Base-by-base conservation (phyloP, 1,284 basidiomycete species). In the Leccinum huronense region DNA sequence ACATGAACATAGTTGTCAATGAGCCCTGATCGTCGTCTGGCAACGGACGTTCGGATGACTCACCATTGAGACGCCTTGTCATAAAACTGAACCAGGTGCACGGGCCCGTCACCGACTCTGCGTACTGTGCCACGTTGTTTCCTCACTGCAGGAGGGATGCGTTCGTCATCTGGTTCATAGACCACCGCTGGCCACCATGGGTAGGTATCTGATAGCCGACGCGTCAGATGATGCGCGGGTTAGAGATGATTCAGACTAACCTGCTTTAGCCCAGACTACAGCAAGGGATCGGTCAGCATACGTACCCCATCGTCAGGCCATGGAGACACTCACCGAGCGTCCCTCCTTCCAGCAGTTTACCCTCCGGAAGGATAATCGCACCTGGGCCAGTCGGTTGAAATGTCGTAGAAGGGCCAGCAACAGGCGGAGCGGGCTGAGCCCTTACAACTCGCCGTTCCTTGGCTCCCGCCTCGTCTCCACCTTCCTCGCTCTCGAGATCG, bases 181-280 rank as follows among this genome's bases (percentile, higher is more conserved):
- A 89, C 77, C 1, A 86, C 82, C 23, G 84, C 87, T 48, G 87
- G 87, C 84, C 86, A 89, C 85, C 85, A 89, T 13, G 87, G 87
- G 64, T 79, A 53, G 11, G 51, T 53, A 30, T 53, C 51, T 53
- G 2, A 30, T 30, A 53, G 6, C 3, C 13, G 6, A 51, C 42
- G 23, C 3, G 14, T 75, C 59, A 71, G 63, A 5, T 10, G 5
- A 14, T 13, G 10, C 3, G 16, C n/a, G 5, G 1, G 16, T 14
- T 30, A 13, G 36, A 27, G 53, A 42, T 1, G 8, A 19, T 30
- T 36, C 10, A 5, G 38, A 68, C 73, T 30, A 48, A 76, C 87
- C 78, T 63, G 81, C 79, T 79, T 87, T 88, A 1, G 86, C 88
- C 87, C 88, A 89, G 3, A 89, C 87, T 86, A n/a, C 31, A 59